Base-by-base conservation (phyloP, 139 green algal genomes). In the Nannochloris sp. region DNA sequence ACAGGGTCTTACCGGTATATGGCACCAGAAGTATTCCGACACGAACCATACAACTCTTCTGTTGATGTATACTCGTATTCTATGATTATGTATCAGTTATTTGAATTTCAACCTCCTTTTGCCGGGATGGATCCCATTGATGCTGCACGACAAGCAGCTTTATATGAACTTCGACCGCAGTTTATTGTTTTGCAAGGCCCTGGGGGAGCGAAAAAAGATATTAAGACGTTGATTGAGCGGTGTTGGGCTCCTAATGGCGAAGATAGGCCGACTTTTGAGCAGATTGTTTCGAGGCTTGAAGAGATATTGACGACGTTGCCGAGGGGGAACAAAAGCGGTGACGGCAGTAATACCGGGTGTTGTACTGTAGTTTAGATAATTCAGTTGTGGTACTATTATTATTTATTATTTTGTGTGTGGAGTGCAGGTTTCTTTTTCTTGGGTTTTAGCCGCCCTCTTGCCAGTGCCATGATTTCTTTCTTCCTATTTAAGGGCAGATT, bases 41-140 rank as follows among this genome's bases (percentile, higher is more conserved):
- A 88, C 69, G 81, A 88, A 70, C 78, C 79, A 12, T 88, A 88
- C 70, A 88, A 88, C 67, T 65, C 63, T 51, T 79, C 77, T 29
- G 81, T 88, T 23, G 75, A 86, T 54, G 80, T 86, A 15, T 84
- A 87, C 64, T 76, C 68, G 6, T 85, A 75, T 61, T 76, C 63
- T 53, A 85, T 85, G 78, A 85, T 85, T 34, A 65, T 75, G 12
- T 85, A 76, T 59, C 78, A 85, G 67, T 60, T 85, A 36, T 83
- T 85, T 60, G 78, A 78, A 64, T 65, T 62, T 33, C 48, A 73
- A 34, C 71, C 78, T 12, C 78, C 78, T 4, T 85, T 81, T 45
- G 51, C 71, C 34, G 78, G 75, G 8, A 73, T 73, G 67, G 75
- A 85, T 70, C 78, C 78, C 3, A 64, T 85, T 15, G 76, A 82